Evolutionary conservation across 2,329 filamentous ascomycete genomes (phyloP).

Genomic region (Nannizziopsis arthrosporioides): DNA sequence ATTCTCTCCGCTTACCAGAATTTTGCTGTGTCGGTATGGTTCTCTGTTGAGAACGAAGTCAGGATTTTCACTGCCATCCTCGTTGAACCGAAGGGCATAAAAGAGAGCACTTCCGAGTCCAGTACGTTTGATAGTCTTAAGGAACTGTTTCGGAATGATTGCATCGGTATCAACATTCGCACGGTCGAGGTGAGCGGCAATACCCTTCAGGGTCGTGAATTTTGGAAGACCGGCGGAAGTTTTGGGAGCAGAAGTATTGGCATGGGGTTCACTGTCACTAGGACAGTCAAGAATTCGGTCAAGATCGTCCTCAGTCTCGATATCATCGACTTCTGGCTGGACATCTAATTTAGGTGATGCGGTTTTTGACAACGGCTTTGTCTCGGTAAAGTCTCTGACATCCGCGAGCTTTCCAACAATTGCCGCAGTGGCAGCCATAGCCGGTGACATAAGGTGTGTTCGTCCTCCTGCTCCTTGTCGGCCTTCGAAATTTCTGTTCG

Average conservation of each 20-base stretch:
- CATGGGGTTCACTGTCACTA: slow-evolving; percentile 52
- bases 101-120: slow-evolving; percentile 84
- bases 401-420: slow-evolving; percentile 86
- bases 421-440: slow-evolving; percentile 86
- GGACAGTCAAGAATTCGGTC: slow-evolving; percentile 52
- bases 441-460: slow-evolving; percentile 92
- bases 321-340: slow-evolving; percentile 47
- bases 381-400: slow-evolving; percentile 61
- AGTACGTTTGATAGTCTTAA: slow-evolving; percentile 98
- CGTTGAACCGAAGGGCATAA: slow-evolving; percentile 66
- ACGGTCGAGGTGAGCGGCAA: slow-evolving; percentile 75
- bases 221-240: slow-evolving; percentile 59
- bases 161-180: slow-evolving; percentile 97
- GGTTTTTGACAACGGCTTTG: slow-evolving; percentile 34
- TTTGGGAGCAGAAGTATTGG: slow-evolving; percentile 45
- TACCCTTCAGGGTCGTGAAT: slow-evolving; percentile 72
- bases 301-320: slow-evolving; percentile 50
- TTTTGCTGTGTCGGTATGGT: slow-evolving; percentile 72
- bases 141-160: slow-evolving; percentile 97
- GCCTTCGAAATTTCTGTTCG: slow-evolving; percentile 95
- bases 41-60: slow-evolving; percentile 85
- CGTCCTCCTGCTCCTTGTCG: slow-evolving; percentile 83
- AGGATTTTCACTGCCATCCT: slow-evolving; percentile 61
- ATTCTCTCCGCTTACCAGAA: slow-evolving; percentile 81
- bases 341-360: slow-evolving; percentile 50